These are phyloP conservation scores for Tulasnella sp. DNA, from an alignment of 768 basidiomycete species.

Conservation along the genomic window DNA sequence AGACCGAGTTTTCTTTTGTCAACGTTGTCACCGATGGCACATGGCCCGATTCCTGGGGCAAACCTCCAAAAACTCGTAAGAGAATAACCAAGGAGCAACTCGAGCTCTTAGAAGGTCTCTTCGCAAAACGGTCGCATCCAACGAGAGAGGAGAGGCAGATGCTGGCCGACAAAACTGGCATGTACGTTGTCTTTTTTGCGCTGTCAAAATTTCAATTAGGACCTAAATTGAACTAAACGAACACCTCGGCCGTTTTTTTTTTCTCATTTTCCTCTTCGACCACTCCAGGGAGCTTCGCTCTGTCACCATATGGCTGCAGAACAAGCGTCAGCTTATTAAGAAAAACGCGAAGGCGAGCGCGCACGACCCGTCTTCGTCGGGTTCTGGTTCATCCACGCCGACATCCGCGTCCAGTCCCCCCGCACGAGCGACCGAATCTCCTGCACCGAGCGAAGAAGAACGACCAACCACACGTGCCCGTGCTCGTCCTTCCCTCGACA, in stretches of 20 bases:
- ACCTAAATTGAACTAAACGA: slow-evolving; percentile 10
- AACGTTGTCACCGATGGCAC: slow-evolving; percentile 13
- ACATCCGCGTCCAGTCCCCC: background rate
- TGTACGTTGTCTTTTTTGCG: background rate
- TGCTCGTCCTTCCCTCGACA: slow-evolving; percentile 10
- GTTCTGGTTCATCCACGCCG: slow-evolving; percentile 5
- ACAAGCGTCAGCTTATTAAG: slow-evolving; percentile 16
- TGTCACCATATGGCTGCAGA: slow-evolving; percentile 20
- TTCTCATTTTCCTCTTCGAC: background rate
- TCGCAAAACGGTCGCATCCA: slow-evolving; percentile 6
- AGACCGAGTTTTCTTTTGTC: slow-evolving; percentile 14
- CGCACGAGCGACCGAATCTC: background rate
- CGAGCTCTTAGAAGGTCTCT: slow-evolving; percentile 15
- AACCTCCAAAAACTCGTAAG: slow-evolving; percentile 18
- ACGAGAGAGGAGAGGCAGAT: slow-evolving; percentile 12
- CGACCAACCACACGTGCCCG: background rate
- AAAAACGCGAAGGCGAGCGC: slow-evolving; percentile 12
- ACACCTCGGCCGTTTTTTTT: background rate
- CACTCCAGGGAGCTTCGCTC: slow-evolving; percentile 17
- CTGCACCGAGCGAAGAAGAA: slow-evolving; percentile 1
- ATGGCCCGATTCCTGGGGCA: slow-evolving; percentile 18
- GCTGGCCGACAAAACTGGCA: slow-evolving; percentile 11
- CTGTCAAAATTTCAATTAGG: slow-evolving; percentile 7
- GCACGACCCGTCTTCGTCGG: background rate
- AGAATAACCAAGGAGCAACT: slow-evolving; percentile 20